A percentile compares a stretch with the other conserved stretches of the same genome.
Conservation (phyloP, 345 rosid species). For the Excoecaria cochinchinensis region DNA sequence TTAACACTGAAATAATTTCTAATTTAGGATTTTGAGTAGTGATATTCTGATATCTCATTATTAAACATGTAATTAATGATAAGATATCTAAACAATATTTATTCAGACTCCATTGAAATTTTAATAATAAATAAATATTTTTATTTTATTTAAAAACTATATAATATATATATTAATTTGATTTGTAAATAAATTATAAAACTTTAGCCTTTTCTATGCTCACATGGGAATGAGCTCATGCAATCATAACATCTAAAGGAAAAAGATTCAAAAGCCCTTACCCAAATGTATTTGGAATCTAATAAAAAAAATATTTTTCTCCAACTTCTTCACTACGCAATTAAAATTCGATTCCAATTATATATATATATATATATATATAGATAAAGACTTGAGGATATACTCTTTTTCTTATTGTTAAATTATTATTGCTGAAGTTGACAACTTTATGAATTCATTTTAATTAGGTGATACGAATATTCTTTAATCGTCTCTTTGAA, state of each 20-base stretch:
- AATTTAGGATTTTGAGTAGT: too few relatives aligned
- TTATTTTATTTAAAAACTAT: too few relatives aligned
- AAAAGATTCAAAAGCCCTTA: slow-evolving; percentile 15
- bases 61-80: too few relatives aligned
- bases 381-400: background rate
- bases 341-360: background rate
- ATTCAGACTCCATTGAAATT: too few relatives aligned
- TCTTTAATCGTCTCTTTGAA: slow-evolving; percentile 4
- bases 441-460: background rate
- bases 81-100: too few relatives aligned
- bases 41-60: too few relatives aligned
- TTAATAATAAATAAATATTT: too few relatives aligned
- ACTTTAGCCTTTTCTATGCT: background rate
- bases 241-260: slow-evolving; percentile 35
- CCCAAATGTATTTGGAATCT: slow-evolving; percentile 42
- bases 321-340: background rate
- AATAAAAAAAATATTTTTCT: background rate
- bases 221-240: slow-evolving; percentile 42
- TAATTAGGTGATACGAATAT: slow-evolving; percentile 11
- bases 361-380: background rate
- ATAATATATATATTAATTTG: too few relatives aligned
- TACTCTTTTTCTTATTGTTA: background rate
- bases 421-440: background rate
- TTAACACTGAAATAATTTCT: too few relatives aligned
- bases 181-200: too few relatives aligned